phyloP scores from a whole-genome alignment of 2,329 filamentous ascomycete genomes.

The Colletotrichum cordylinicola region DNA sequence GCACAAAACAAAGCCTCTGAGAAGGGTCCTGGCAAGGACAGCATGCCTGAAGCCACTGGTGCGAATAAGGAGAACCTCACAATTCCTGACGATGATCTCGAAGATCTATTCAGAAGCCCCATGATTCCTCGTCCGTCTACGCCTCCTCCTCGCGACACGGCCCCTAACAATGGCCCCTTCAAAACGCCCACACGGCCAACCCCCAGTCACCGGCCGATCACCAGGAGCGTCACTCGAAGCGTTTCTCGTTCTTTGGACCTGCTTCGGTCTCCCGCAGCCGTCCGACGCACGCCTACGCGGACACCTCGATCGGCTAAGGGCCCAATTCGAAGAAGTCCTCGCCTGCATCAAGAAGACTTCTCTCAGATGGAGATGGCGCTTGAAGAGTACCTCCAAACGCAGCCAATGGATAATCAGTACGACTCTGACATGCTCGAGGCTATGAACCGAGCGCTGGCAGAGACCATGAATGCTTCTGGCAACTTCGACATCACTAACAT shows the following conservation, averaged over 20 bases:
- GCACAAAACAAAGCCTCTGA: slow-evolving; percentile 39
- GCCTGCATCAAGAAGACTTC: slow-evolving; percentile 16
- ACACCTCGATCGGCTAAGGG: slow-evolving; percentile 39
- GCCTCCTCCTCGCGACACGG: slow-evolving; percentile 55
- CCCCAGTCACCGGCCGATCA: slow-evolving; percentile 65
- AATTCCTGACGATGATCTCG: slow-evolving; percentile 59
- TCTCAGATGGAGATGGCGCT: slow-evolving; percentile 15
- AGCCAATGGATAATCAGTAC: slow-evolving; percentile 10
- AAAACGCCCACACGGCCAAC: slow-evolving; percentile 70
- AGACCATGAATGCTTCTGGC: slow-evolving; percentile 4
- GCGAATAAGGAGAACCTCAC: slow-evolving; percentile 57
- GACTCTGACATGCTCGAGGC: slow-evolving; percentile 19
- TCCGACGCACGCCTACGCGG: slow-evolving; percentile 56
- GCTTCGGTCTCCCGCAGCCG: slow-evolving; percentile 48
- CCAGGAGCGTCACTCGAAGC: slow-evolving; percentile 66
- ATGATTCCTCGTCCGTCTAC: slow-evolving; percentile 52
- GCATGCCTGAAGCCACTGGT: background rate
- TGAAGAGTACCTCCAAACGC: slow-evolving; percentile 15
- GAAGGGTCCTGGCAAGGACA: slow-evolving; percentile 44
- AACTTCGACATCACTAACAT: slow-evolving; percentile 16
- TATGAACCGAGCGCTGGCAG: slow-evolving; percentile 18
- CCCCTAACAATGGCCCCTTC: slow-evolving; percentile 52
- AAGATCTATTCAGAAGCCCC: slow-evolving; percentile 71
- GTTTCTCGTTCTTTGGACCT: slow-evolving; percentile 60
- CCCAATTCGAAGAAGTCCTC: slow-evolving; percentile 13